These are phyloP conservation scores for Cyclostephanos tholiformis DNA, from an alignment of 108 stramenopile species.

Conservation along the genomic window DNA sequence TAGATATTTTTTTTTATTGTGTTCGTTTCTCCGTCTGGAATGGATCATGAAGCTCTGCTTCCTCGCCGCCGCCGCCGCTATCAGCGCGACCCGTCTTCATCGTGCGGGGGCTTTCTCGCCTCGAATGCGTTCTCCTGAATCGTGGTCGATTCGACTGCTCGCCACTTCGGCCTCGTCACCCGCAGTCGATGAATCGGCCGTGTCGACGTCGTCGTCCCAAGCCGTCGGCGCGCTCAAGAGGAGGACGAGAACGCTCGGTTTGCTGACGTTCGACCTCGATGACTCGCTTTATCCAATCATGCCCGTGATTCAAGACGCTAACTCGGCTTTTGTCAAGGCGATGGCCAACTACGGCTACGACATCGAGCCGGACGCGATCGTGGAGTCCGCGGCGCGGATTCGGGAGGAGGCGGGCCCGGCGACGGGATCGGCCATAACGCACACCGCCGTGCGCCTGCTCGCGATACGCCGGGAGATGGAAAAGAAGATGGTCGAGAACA, in stretches of 20 bases:
- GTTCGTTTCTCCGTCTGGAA: not conserved
- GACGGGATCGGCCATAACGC: slow-evolving; percentile 68
- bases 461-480: slow-evolving; percentile 88
- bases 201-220: not conserved
- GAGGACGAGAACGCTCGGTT: slow-evolving; percentile 54
- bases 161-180: slow-evolving; percentile 20
- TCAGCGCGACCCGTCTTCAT: not conserved
- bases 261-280: slow-evolving; percentile 88
- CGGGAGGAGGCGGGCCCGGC: slow-evolving; percentile 67
- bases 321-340: slow-evolving; percentile 68
- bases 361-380: slow-evolving; percentile 74
- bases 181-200: slow-evolving; percentile 22
- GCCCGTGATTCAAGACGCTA: slow-evolving; percentile 75
- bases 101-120: slow-evolving; percentile 22
- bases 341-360: slow-evolving; percentile 76
- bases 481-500: slow-evolving; percentile 65
- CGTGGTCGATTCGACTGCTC: slow-evolving; percentile 11
- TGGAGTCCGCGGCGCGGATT: slow-evolving; percentile 64
- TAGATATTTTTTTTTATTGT: too few relatives aligned
- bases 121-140: slow-evolving; percentile 14
- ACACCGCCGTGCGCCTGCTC: slow-evolving; percentile 75
- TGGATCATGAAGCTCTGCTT: not conserved
- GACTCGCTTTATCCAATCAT: slow-evolving; percentile 85
- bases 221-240: slow-evolving; percentile 7
- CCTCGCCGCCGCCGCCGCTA: slow-evolving; percentile 1